phyloP scores from a whole-genome alignment of 345 rosid species.

The Citrus mangshanensis region DNA sequence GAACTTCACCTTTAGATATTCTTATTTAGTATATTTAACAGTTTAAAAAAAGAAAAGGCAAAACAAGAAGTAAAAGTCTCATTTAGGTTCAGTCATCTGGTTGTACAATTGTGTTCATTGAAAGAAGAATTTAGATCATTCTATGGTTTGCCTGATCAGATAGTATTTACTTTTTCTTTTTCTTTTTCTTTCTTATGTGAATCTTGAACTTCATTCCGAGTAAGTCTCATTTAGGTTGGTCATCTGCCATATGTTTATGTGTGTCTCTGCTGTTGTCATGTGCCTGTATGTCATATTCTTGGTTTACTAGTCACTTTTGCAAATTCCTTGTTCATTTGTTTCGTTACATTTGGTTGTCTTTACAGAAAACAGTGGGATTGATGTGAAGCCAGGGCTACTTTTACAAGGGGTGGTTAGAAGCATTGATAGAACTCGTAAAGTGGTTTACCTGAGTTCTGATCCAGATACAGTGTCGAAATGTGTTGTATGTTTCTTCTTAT shows the following conservation, averaged over 20 bases:
- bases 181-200: background rate
- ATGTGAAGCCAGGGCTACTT: slow-evolving; percentile 59
- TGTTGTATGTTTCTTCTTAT: slow-evolving; percentile 51
- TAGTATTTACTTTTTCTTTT: background rate
- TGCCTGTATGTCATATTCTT: background rate
- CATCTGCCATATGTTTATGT: background rate
- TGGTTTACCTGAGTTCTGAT: slow-evolving; percentile 66
- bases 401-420: slow-evolving; percentile 75
- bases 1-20: background rate
- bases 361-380: slow-evolving; percentile 41
- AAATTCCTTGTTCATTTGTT: background rate
- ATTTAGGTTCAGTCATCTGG: background rate
- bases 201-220: background rate
- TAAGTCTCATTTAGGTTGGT: background rate
- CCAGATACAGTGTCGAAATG: slow-evolving; percentile 65
- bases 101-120: background rate
- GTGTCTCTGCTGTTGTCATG: background rate
- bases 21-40: background rate
- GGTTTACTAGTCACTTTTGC: background rate
- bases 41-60: background rate
- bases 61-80: background rate
- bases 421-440: slow-evolving; percentile 71
- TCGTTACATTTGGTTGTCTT: slow-evolving; percentile 11
- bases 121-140: background rate
- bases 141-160: background rate